A percentile compares a stretch with the other conserved stretches of the same genome.
Conservation (phyloP, 371 early-diverging fungal species). For the Lichtheimia hyalospora region DNA sequence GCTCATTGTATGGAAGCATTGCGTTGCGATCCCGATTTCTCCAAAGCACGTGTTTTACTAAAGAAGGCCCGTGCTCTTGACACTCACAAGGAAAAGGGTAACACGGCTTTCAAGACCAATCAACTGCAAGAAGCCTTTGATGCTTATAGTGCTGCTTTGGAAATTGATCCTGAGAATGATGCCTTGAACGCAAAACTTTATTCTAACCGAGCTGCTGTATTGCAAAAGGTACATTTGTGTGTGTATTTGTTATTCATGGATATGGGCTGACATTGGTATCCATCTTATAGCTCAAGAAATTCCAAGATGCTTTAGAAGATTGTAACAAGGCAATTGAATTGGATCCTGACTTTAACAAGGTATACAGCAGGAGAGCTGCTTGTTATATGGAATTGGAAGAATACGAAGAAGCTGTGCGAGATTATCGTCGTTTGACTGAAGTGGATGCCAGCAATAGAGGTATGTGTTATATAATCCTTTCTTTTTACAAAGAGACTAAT, state of each 20-base stretch:
- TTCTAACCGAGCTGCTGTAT: slow-evolving; percentile 78
- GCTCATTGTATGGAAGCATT: slow-evolving; percentile 71
- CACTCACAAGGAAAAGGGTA: slow-evolving; percentile 69
- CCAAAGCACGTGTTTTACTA: slow-evolving; percentile 64
- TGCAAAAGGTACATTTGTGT: slow-evolving; percentile 38
- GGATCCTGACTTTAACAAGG: slow-evolving; percentile 64
- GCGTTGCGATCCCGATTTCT: slow-evolving; percentile 79
- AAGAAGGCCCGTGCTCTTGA: slow-evolving; percentile 68
- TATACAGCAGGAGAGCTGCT: slow-evolving; percentile 80
- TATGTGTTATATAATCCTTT: slow-evolving; percentile 4
- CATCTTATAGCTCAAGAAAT: slow-evolving; percentile 52
- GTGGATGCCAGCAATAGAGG: slow-evolving; percentile 65
- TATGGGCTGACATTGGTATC: neutral
- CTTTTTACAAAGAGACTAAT: neutral
- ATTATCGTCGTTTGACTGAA: slow-evolving; percentile 65
- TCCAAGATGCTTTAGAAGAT: slow-evolving; percentile 65
- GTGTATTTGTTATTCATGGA: neutral
- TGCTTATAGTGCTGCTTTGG: slow-evolving; percentile 71
- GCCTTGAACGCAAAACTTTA: slow-evolving; percentile 72
- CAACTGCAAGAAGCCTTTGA: slow-evolving; percentile 66
- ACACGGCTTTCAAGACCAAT: slow-evolving; percentile 70
- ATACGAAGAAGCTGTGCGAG: slow-evolving; percentile 80
- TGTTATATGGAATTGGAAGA: slow-evolving; percentile 72
- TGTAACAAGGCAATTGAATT: slow-evolving; percentile 71
- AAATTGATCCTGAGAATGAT: slow-evolving; percentile 68